Evolutionary conservation across 2,329 filamentous ascomycete species (phyloP), one percentile per base, ranked within the genome.

Genomic region (Curvularia eragrostidis): DNA sequence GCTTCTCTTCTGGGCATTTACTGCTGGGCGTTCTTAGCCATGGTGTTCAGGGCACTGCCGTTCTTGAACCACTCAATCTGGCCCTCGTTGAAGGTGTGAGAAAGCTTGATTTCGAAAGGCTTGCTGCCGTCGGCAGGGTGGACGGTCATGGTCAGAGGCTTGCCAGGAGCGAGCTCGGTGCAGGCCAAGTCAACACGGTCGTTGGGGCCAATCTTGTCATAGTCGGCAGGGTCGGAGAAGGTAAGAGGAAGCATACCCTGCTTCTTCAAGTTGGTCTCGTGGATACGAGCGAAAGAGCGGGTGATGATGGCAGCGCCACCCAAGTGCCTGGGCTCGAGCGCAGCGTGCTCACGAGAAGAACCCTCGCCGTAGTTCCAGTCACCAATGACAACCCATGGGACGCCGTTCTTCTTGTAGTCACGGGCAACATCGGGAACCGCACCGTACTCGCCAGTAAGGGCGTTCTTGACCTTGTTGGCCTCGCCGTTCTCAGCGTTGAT

Each of bases 261-360:
- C 90, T 99, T 99, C 91, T 99, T 99, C 84, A 99, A 83, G 88
- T 99, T 99, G 85, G 95, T 99, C 87, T 99, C 95, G 87, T 99
- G 95, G 77, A 99, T 99, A 90, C 95, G 95, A 75, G 95, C 95
- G 78, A 99, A 99, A 66, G 87, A 91, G 77, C 92, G 90, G 76
- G 90, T 93, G 78, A 99, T 96, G 84, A 99, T 97, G 75, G 94
- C 95, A 74, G 97, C 87, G 80, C 94, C 95, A 76, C 95, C 95
- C 66, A 99, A 89, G 84, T 98, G 94, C 78, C 95, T 89, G 77
- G 95, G 95, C 85, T 99, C 94, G 62, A 99, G 88, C 80, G 95
- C 95, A 71, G 95, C 95, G 79, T 99, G 95, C 85, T 99, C 95
- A 86, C 95, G 93, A 64, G 95, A 98, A 78, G 88, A 91, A 71